Conservation (phyloP, 352 stramenopile genomes). For the Pythium volutum region DNA sequence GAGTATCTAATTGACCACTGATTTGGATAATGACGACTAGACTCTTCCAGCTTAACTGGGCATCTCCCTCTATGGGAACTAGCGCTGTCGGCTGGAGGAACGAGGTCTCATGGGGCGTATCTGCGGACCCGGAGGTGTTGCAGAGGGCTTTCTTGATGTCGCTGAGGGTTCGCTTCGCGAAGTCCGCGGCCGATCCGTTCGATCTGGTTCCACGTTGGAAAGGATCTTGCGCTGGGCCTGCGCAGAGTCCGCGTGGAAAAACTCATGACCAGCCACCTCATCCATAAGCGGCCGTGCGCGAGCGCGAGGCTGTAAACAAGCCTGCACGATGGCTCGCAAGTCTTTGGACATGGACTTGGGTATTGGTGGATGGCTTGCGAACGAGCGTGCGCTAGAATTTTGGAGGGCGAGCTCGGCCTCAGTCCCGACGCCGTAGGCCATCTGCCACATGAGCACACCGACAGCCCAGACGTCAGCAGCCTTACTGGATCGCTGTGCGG, state of each 20-base stretch:
- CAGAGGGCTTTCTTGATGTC: neutral
- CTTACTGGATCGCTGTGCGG: too few species aligned
- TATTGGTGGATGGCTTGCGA: constrained; percentile 30
- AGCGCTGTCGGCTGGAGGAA: too few species aligned
- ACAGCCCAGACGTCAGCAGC: constrained; percentile 49
- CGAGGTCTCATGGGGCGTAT: neutral
- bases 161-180: neutral
- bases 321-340: constrained; percentile 37
- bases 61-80: too few species aligned
- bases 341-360: constrained; percentile 42
- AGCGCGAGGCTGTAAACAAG: constrained; percentile 42
- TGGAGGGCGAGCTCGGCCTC: neutral
- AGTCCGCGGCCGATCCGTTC: constrained; percentile 38
- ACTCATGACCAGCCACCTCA: constrained; percentile 36
- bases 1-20: too few species aligned
- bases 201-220: constrained; percentile 49
- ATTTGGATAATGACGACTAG: too few species aligned
- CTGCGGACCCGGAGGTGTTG: neutral
- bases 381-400: too few species aligned
- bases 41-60: too few species aligned
- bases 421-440: constrained; percentile 30
- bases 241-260: constrained; percentile 52
- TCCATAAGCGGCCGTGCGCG: constrained; percentile 35
- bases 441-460: constrained; percentile 54
- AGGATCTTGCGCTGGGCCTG: constrained; percentile 53